phyloP scores from a whole-genome alignment of 768 basidiomycete species.

The Pholiota microspora region DNA sequence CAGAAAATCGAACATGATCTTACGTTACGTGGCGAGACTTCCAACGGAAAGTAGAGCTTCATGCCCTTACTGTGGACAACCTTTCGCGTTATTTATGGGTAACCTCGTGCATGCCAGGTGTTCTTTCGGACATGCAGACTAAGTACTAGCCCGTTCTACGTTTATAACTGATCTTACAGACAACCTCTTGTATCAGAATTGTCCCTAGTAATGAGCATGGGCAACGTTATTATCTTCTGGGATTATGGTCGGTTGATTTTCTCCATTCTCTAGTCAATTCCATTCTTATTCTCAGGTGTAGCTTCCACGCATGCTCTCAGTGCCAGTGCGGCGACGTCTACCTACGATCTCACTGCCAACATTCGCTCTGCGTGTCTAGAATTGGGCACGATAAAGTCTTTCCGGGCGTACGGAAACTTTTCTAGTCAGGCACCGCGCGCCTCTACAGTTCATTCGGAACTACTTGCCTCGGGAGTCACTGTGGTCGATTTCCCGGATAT shows the following conservation, averaged over 20 bases:
- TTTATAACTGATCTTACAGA: background rate
- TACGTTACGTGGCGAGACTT: background rate
- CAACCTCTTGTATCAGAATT: background rate
- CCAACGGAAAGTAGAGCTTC: background rate
- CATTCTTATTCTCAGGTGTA: constrained; percentile 6
- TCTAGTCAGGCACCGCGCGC: constrained; percentile 4
- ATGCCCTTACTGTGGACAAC: background rate
- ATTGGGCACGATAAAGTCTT: constrained; percentile 21
- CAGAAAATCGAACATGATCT: too few species aligned
- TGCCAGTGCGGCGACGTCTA: constrained; percentile 12
- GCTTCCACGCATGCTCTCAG: constrained; percentile 17
- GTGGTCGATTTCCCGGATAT: constrained; percentile 30
- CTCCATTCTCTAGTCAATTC: background rate
- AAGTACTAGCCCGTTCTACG: background rate
- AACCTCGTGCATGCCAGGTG: constrained; percentile 6
- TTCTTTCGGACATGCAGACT: background rate
- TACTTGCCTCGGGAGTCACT: constrained; percentile 29
- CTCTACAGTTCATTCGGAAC: constrained; percentile 22
- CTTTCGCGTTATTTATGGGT: background rate
- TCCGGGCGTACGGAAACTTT: constrained; percentile 24
- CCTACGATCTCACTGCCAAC: constrained; percentile 23
- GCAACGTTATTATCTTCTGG: constrained; percentile 25
- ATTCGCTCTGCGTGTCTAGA: constrained; percentile 18
- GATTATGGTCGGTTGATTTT: constrained; percentile 22
- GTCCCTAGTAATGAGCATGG: background rate